A percentile compares a stretch with the other conserved stretches of the same genome.
These are phyloP conservation scores for Xylariales sp. DNA, from an alignment of 2,329 filamentous ascomycete species.

Conservation along the genomic window DNA sequence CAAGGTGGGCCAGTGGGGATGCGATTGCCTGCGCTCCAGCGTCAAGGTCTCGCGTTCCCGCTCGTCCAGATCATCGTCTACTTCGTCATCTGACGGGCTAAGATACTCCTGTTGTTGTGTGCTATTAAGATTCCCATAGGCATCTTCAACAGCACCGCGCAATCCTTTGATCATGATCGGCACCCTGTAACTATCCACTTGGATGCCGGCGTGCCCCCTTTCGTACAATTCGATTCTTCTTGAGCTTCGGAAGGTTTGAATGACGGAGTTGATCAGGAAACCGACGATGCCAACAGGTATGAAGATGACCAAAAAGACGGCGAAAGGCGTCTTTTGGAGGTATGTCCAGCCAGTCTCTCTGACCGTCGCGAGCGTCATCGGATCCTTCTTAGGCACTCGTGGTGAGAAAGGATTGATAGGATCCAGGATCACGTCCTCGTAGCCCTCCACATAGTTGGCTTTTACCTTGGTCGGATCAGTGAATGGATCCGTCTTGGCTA, in stretches of 20 bases:
- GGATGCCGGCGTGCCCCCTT: conserved; percentile 61
- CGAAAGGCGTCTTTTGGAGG: conserved; percentile 55
- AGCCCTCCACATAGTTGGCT: conserved; percentile 69
- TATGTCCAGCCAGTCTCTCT: conserved; percentile 28
- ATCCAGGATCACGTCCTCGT: conserved; percentile 72
- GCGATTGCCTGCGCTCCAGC: conserved; percentile 33
- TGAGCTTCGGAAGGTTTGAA: conserved; percentile 72
- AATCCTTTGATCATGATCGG: conserved; percentile 73
- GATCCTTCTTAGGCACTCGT: conserved; percentile 28
- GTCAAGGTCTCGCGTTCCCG: conserved; percentile 34
- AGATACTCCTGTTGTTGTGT: conserved; percentile 69
- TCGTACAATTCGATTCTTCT: conserved; percentile 75
- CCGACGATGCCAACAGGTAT: conserved; percentile 67
- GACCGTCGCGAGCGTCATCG: conserved; percentile 27
- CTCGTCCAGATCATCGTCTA: conserved; percentile 29
- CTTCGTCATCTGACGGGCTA: conserved; percentile 45
- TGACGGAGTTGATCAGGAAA: conserved; percentile 69
- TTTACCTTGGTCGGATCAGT: conserved; percentile 61
- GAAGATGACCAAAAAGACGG: conserved; percentile 62
- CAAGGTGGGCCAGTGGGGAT: conserved; percentile 58
- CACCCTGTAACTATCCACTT: conserved; percentile 67
- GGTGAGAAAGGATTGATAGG: conserved; percentile 54
- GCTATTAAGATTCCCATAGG: conserved; percentile 68
- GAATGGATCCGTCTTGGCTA: conserved; percentile 75
- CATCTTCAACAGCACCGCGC: conserved; percentile 70